Evolutionary conservation across 441 rosid genomes (phyloP).

Genomic region (Manihot esculenta): DNA sequence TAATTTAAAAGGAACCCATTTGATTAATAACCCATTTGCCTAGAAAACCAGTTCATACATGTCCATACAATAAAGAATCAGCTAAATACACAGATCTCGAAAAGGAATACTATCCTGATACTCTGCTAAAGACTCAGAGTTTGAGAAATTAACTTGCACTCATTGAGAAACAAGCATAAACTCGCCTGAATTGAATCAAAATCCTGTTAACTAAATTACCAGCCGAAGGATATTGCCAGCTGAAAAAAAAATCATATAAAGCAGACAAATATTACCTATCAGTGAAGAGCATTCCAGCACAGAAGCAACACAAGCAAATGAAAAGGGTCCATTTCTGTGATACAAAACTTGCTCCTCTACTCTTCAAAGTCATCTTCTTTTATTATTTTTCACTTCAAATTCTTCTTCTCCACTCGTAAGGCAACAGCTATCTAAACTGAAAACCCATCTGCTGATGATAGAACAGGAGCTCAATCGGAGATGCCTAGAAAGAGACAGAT

Average conservation of each 20-base stretch:
- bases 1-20: neutral
- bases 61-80: neutral
- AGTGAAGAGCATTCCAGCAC: slow-evolving; percentile 77
- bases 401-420: slow-evolving; percentile 15
- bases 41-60: no score
- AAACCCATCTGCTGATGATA: slow-evolving; percentile 24
- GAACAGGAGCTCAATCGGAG: slow-evolving; percentile 2
- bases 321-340: slow-evolving; percentile 68
- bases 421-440: slow-evolving; percentile 19
- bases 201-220: neutral
- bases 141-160: slow-evolving; percentile 12
- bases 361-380: slow-evolving; percentile 44
- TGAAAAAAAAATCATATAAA: no score
- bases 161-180: slow-evolving; percentile 3
- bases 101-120: neutral
- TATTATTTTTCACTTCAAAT: neutral
- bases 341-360: slow-evolving; percentile 54
- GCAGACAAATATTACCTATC: no score
- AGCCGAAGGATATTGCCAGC: slow-evolving; percentile 9
- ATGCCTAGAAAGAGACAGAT: slow-evolving; percentile 16
- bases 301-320: slow-evolving; percentile 75
- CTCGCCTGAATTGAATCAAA: slow-evolving; percentile 13
- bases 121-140: neutral
- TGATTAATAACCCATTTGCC: neutral
- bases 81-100: slow-evolving; percentile 26